phyloP scores from a whole-genome alignment of 305 asterid genomes.

The Fraxinus velutina region DNA sequence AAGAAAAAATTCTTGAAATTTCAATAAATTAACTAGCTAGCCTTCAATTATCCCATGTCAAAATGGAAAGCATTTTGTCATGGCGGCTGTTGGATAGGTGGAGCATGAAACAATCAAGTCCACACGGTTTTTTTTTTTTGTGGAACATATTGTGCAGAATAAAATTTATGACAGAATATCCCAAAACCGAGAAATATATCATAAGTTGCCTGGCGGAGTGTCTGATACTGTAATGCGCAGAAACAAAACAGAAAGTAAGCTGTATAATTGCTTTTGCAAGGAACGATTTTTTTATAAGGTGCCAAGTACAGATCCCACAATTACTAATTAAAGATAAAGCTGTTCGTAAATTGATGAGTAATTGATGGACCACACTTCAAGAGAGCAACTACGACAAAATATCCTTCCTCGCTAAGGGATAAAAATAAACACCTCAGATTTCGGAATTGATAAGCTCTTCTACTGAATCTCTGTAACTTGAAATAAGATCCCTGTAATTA shows the following conservation, averaged over 20 bases:
- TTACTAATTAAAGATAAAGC: neutral
- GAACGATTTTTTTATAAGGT: neutral
- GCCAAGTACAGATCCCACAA: neutral
- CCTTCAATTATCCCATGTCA: neutral
- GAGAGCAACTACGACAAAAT: constrained; percentile 1
- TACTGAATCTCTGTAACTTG: constrained; percentile 56
- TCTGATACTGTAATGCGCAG: neutral
- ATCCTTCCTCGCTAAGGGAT: neutral
- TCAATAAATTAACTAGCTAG: neutral
- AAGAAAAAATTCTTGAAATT: neutral
- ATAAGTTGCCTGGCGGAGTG: neutral
- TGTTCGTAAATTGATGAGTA: neutral
- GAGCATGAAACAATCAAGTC: neutral
- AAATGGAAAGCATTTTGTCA: neutral
- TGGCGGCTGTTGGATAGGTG: neutral
- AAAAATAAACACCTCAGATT: constrained; percentile 25
- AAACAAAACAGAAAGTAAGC: neutral
- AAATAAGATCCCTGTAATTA: constrained; percentile 65
- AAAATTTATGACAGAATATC: neutral
- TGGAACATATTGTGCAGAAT: neutral
- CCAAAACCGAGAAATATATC: neutral
- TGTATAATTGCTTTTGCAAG: neutral
- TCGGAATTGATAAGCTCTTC: constrained; percentile 66
- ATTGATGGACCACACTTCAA: neutral
- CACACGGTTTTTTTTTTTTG: too few species aligned